Conservation (phyloP, 768 basidiomycete species). For the Pleurotus platypus region DNA sequence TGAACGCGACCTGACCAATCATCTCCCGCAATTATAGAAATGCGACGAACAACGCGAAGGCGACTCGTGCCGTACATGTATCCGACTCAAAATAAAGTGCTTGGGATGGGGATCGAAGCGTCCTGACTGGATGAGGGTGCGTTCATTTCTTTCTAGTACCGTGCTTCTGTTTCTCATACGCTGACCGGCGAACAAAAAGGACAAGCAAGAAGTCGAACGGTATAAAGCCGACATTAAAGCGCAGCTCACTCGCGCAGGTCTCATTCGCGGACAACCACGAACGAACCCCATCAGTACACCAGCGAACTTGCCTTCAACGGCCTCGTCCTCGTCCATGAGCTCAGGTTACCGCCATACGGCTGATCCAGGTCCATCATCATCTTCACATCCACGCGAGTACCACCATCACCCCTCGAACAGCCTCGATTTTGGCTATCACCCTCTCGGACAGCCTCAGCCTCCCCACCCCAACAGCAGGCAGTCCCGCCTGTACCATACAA, state of each 20-base stretch:
- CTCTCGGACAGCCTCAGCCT: slow-evolving; percentile 17
- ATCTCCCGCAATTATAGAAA: slow-evolving; percentile 47
- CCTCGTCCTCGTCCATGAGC: slow-evolving; percentile 13
- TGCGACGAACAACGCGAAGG: slow-evolving; percentile 83
- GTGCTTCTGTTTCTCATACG: slow-evolving; percentile 12
- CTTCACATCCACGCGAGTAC: slow-evolving; percentile 11
- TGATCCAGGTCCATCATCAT: slow-evolving; percentile 16
- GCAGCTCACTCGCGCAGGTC: slow-evolving; percentile 70
- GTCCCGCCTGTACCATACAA: slow-evolving; percentile 5
- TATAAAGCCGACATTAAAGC: slow-evolving; percentile 86
- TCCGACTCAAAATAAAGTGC: slow-evolving; percentile 76
- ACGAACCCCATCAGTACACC: slow-evolving; percentile 28
- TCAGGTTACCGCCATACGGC: slow-evolving; percentile 3
- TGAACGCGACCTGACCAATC: background rate
- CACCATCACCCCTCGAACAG: background rate
- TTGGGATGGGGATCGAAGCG: slow-evolving; percentile 82
- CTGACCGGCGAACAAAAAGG: slow-evolving; percentile 36
- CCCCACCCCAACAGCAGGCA: slow-evolving; percentile 16
- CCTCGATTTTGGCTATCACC: slow-evolving; percentile 18
- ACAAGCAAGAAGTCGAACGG: slow-evolving; percentile 75
- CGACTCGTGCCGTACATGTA: slow-evolving; percentile 78
- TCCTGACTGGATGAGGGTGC: slow-evolving; percentile 87
- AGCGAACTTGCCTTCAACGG: slow-evolving; percentile 32
- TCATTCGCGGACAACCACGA: slow-evolving; percentile 81
- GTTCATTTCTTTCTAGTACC: slow-evolving; percentile 18